Evolutionary conservation across 2,329 filamentous ascomycete species (phyloP).

Genomic region (Neonectria punicea): DNA sequence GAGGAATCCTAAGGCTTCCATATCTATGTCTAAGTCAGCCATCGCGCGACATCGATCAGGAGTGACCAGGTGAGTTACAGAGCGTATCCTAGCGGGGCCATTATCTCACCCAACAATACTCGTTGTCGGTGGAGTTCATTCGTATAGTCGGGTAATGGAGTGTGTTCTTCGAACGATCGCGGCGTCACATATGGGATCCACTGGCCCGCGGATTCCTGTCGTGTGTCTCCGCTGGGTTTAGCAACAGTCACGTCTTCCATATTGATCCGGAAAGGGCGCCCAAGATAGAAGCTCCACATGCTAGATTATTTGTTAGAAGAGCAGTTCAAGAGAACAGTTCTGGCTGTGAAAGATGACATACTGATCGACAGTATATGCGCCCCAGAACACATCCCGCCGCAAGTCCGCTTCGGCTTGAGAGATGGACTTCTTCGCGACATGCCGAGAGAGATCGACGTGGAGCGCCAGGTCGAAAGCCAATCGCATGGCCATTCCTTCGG

Average conservation of each 20-base stretch:
- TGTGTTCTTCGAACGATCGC: conserved; percentile 22
- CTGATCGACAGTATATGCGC: conserved; percentile 45
- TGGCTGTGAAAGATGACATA: conserved; percentile 19
- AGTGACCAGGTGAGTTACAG: conserved; percentile 25
- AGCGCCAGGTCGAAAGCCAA: conserved; percentile 42
- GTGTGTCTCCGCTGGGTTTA: conserved; percentile 30
- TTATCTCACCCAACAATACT: conserved; percentile 34
- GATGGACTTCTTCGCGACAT: conserved; percentile 38
- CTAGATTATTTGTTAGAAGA: conserved; percentile 21
- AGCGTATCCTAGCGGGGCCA: conserved; percentile 38
- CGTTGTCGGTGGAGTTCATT: conserved; percentile 30
- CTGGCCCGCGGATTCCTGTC: conserved; percentile 4
- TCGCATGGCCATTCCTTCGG: conserved; percentile 42
- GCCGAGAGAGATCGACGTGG: conserved; percentile 40
- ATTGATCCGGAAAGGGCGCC: conserved; percentile 40
- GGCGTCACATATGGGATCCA: conserved; percentile 30
- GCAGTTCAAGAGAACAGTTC: neutral
- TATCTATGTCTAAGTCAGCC: conserved; percentile 26
- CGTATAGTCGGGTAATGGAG: conserved; percentile 26
- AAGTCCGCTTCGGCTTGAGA: conserved; percentile 40
- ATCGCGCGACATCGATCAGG: neutral
- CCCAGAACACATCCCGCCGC: conserved; percentile 45
- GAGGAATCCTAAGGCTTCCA: conserved; percentile 31
- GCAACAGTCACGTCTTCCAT: conserved; percentile 41
- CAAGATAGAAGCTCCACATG: conserved; percentile 42